Base-by-base conservation (phyloP, 139 green algal genomes). In the Trebouxia sp. region DNA sequence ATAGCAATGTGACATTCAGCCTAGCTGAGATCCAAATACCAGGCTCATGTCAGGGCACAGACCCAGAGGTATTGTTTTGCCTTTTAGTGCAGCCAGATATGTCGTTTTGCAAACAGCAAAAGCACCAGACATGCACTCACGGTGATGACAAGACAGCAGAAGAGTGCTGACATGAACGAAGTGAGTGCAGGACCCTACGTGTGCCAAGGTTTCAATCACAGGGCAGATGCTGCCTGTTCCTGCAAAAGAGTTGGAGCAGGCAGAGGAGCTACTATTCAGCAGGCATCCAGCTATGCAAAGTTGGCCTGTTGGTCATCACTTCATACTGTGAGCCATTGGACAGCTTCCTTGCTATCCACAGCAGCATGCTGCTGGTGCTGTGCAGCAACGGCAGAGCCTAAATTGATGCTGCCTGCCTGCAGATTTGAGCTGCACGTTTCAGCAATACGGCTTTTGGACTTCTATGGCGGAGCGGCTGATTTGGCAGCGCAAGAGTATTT, bases 401-500 rank as follows among this genome's bases (percentile, higher is more conserved):
- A n/a, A n/a, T n/a, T n/a, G n/a, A n/a, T n/a, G n/a, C 10, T 65
- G 28, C 1, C 5, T 35, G 5, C 58, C 0, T 69, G 47, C 85
- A 90, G 82, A 14, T 88, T 84, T 42, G 88, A 91, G 83, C 75
- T 92, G 42, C 85, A 86, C 17, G 80, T 90, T 20, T 9, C 66
- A 1, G 47, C 72, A 11, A 56, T 86, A 3, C 74, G 85, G 38
- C 80, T 92, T 69, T 82, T 92, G 37, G 83, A 89, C 67, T 87
- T 53, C 41, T 92, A 89, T 70, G 88, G 88, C 8, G 86, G 88
- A 0, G 39, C 84, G 55, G 69, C 69, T 72, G 62, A 72, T 35
- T 35, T 72, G 1, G 10, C 32, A 24, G 32, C 35, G 1, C 32
- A 41, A 8, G 62, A 72, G 15, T 72, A 72, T 17, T 45, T 72